A percentile compares a stretch with the other conserved stretches of the same genome.
phyloP scores from a whole-genome alignment of 192 early-diverging fungal species.

The Bifiguratus adelaidae region DNA sequence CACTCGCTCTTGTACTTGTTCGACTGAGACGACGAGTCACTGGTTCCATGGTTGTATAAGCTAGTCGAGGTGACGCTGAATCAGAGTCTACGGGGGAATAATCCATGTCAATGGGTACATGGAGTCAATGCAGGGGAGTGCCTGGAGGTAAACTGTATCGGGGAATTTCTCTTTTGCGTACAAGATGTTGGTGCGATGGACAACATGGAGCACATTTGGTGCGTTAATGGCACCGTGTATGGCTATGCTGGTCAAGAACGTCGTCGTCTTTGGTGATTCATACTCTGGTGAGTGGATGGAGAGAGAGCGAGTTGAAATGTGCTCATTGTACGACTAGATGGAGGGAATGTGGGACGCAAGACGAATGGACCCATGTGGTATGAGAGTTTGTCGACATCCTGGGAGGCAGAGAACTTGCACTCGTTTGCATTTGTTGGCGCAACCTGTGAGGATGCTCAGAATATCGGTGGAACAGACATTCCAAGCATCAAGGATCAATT shows the following conservation, averaged over 20 bases:
- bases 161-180: no score
- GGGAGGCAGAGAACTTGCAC: conserved; percentile 17
- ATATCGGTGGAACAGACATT: not conserved
- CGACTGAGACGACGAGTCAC: no score
- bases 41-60: no score
- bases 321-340: not conserved
- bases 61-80: no score
- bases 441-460: conserved; percentile 10
- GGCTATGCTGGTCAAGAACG: conserved; percentile 10
- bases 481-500: conserved; percentile 20
- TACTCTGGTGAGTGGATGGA: conserved; percentile 11
- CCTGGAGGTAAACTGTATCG: no score
- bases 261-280: conserved; percentile 27
- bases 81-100: no score
- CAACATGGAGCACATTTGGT: no score
- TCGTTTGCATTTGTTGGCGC: conserved; percentile 22
- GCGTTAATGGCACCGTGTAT: no score
- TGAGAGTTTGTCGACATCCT: conserved; percentile 16
- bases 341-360: conserved; percentile 9
- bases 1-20: no score
- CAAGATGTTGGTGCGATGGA: no score
- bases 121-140: no score
- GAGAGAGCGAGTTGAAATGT: not conserved
- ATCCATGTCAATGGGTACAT: no score
- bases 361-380: conserved; percentile 25